phyloP scores from a whole-genome alignment of 352 stramenopile species.

The Saprolegnia diclina region DNA sequence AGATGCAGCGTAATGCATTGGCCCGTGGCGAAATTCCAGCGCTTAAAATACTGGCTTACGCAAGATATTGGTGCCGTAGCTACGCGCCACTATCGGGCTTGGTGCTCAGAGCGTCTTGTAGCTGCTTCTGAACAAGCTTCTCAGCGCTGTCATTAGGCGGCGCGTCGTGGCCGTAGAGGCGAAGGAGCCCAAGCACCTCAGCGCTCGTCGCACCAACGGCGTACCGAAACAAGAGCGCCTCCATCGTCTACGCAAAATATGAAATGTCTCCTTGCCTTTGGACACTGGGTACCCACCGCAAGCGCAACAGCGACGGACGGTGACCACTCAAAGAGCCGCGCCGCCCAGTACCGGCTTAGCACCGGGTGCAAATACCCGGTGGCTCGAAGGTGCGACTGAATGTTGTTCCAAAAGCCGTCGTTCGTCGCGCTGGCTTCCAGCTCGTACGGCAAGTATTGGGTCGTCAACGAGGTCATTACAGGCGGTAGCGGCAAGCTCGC shows the following conservation, averaged over 20 bases:
- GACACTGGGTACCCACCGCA: constrained; percentile 3
- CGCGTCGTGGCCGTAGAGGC: background rate
- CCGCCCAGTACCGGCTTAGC: constrained; percentile 2
- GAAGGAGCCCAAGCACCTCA: background rate
- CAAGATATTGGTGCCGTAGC: too few species aligned
- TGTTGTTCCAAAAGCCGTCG: constrained; percentile 22
- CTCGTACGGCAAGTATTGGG: background rate
- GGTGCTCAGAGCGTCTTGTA: background rate
- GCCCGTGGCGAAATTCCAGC: too few species aligned
- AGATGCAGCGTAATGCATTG: too few species aligned
- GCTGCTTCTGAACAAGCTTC: background rate
- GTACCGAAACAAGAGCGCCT: background rate
- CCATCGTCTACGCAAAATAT: background rate
- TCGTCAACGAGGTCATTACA: background rate
- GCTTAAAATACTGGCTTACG: too few species aligned
- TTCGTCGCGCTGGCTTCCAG: constrained; percentile 14
- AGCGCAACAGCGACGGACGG: background rate
- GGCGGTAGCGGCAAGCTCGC: background rate
- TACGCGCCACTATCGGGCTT: too few species aligned
- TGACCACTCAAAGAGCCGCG: background rate
- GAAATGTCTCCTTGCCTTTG: too few species aligned
- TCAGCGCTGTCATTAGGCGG: background rate
- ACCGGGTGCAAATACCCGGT: constrained; percentile 19
- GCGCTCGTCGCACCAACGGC: background rate
- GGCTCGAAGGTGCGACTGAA: constrained; percentile 4